Percentiles rank a stretch among this genome's conserved stretches.
Evolutionary conservation across 2,329 filamentous ascomycete species (phyloP).

Genomic region (Fusarium piperis): DNA sequence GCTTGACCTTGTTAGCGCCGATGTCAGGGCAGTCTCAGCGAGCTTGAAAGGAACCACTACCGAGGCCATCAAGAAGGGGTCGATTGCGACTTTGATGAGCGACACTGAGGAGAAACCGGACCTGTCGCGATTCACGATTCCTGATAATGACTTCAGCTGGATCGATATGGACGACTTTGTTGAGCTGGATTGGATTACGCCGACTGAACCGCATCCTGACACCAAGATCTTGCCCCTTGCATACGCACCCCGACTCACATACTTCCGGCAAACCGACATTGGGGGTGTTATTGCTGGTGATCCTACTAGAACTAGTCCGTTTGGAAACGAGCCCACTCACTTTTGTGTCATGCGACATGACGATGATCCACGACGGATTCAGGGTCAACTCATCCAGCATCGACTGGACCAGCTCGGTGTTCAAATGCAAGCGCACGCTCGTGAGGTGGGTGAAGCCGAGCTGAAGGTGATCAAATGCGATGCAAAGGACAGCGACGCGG

Average conservation of each 20-base stretch:
- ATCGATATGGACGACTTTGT: slow-evolving; percentile 99
- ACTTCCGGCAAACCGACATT: slow-evolving; percentile 97
- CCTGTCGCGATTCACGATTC: slow-evolving; percentile 91
- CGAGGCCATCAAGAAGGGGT: slow-evolving; percentile 76
- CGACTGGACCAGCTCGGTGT: slow-evolving; percentile 80
- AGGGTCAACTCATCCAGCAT: slow-evolving; percentile 84
- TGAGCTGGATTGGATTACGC: slow-evolving; percentile 94
- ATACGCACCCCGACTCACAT: slow-evolving; percentile 94
- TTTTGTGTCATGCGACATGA: slow-evolving; percentile 94
- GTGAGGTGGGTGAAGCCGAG: slow-evolving; percentile 79
- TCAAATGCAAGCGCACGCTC: slow-evolving; percentile 80
- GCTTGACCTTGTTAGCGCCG: slow-evolving; percentile 88
- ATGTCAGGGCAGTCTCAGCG: slow-evolving; percentile 92
- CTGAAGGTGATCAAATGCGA: slow-evolving; percentile 67
- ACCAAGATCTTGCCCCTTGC: slow-evolving; percentile 94
- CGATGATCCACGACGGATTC: slow-evolving; percentile 88
- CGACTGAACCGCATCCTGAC: slow-evolving; percentile 87
- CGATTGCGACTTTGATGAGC: slow-evolving; percentile 59
- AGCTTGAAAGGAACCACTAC: slow-evolving; percentile 83
- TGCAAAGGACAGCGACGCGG: slow-evolving; percentile 58
- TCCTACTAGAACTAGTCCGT: slow-evolving; percentile 83
- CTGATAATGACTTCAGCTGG: slow-evolving; percentile 95
- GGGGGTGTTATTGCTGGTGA: slow-evolving; percentile 82
- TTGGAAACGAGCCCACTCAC: slow-evolving; percentile 93
- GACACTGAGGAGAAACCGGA: slow-evolving; percentile 71